A percentile compares a stretch with the other conserved stretches of the same genome.
Evolutionary conservation across 371 early-diverging fungal genomes (phyloP).

Genomic region (Apophysomyces elegans): DNA sequence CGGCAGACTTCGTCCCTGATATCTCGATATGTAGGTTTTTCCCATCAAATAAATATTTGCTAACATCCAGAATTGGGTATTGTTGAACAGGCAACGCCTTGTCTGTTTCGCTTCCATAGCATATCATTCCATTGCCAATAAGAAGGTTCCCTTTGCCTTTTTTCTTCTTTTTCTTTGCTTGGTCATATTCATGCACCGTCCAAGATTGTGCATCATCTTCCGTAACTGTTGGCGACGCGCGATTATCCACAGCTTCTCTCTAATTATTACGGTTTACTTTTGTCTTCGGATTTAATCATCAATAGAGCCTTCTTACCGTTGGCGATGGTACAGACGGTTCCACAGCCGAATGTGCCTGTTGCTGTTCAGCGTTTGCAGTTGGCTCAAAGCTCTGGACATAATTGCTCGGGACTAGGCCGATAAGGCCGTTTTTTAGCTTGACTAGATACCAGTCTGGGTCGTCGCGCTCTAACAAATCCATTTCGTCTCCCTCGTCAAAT

Average conservation of each 20-base stretch:
- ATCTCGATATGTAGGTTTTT: constrained; percentile 64
- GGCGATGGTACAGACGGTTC: constrained; percentile 17
- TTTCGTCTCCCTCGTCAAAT: constrained; percentile 74
- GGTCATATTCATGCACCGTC: constrained; percentile 51
- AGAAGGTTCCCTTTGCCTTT: constrained; percentile 70
- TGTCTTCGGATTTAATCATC: neutral
- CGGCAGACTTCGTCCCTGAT: constrained; percentile 49
- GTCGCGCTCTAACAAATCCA: constrained; percentile 72
- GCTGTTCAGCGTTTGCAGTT: neutral
- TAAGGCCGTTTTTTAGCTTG: constrained; percentile 48
- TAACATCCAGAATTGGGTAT: constrained; percentile 61
- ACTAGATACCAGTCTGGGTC: constrained; percentile 86
- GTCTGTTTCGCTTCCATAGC: constrained; percentile 72
- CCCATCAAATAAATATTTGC: constrained; percentile 57
- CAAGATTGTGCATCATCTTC: constrained; percentile 44
- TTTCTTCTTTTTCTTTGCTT: constrained; percentile 66
- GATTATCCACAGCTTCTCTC: neutral
- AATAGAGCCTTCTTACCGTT: constrained; percentile 11
- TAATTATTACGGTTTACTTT: neutral
- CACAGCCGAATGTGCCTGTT: constrained; percentile 11
- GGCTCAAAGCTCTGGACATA: constrained; percentile 63
- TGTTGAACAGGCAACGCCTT: constrained; percentile 67
- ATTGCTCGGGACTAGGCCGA: constrained; percentile 78
- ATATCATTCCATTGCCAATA: constrained; percentile 64
- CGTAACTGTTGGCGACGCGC: neutral